Percentiles rank a stretch among this genome's conserved stretches.
These are phyloP conservation scores for Annulohypoxylon bovei DNA, from an alignment of 495 filamentous ascomycete species.

Conservation along the genomic window DNA sequence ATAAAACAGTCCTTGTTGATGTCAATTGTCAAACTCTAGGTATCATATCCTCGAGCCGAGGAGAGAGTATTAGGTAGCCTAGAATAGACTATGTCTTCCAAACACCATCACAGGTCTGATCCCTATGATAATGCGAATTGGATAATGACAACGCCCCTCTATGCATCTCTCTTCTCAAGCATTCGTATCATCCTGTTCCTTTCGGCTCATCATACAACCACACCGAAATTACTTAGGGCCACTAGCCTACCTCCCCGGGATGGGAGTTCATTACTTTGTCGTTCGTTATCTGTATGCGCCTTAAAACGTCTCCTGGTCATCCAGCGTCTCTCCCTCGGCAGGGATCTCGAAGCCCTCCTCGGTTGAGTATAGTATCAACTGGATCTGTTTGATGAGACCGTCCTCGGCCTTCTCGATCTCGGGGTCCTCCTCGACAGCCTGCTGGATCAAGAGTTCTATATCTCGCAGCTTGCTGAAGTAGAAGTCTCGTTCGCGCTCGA, in stretches of 20 bases:
- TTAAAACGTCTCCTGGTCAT: constrained; percentile 83
- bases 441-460: constrained; percentile 93
- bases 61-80: constrained; percentile 20
- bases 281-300: neutral
- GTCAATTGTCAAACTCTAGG: constrained; percentile 34
- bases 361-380: constrained; percentile 95
- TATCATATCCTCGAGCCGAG: constrained; percentile 14
- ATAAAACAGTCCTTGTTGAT: constrained; percentile 25
- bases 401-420: constrained; percentile 93
- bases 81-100: constrained; percentile 22
- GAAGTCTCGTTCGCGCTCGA: constrained; percentile 96
- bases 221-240: constrained; percentile 30
- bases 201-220: constrained; percentile 36
- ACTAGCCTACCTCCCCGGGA: constrained; percentile 8
- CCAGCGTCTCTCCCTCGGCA: constrained; percentile 68
- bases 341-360: constrained; percentile 92
- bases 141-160: constrained; percentile 15
- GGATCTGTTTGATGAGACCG: constrained; percentile 90
- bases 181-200: constrained; percentile 20
- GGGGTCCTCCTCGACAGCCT: constrained; percentile 87
- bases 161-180: constrained; percentile 19
- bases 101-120: neutral
- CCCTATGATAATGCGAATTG: constrained; percentile 22
- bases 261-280: constrained; percentile 31
- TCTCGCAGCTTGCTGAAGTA: constrained; percentile 98